These are phyloP conservation scores for Fusarium devonianum DNA, from an alignment of 2,329 filamentous ascomycete genomes.

Conservation along the genomic window DNA sequence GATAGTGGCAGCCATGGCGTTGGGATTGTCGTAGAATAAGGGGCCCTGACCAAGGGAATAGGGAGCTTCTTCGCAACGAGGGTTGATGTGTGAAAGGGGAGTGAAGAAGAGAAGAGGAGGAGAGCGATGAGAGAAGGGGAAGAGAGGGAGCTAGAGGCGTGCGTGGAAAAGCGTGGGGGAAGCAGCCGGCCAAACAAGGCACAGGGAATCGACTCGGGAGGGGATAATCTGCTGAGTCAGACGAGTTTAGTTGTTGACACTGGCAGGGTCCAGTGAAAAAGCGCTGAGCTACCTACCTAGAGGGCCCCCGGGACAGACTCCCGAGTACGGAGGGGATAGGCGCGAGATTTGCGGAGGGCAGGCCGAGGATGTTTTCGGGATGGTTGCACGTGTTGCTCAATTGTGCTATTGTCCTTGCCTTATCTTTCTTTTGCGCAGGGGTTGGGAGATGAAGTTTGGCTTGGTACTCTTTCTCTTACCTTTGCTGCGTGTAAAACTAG, in stretches of 20 bases:
- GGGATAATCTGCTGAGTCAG: conserved; percentile 29
- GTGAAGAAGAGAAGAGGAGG: conserved; percentile 13
- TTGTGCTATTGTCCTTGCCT: too few species aligned
- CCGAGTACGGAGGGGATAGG: conserved; percentile 23
- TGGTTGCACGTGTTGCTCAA: too few species aligned
- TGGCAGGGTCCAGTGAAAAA: conserved; percentile 7
- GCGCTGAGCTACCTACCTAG: conserved; percentile 8
- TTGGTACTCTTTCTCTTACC: too few species aligned
- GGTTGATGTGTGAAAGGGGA: conserved; percentile 27
- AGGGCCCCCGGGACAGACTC: conserved; percentile 12
- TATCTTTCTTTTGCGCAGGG: too few species aligned
- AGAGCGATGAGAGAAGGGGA: conserved; percentile 15
- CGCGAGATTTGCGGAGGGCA: conserved; percentile 19
- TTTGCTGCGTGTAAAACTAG: too few species aligned
- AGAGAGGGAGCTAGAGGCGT: conserved; percentile 36
- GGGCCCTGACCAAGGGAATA: conserved; percentile 99
- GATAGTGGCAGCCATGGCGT: conserved; percentile 70
- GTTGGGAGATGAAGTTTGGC: conserved; percentile 12
- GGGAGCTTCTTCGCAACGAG: conserved; percentile 80
- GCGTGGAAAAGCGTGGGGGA: conserved; percentile 28
- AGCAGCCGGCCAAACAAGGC: conserved; percentile 1
- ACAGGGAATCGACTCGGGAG: conserved; percentile 1
- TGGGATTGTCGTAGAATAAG: conserved; percentile 56
- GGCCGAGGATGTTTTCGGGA: too few species aligned
- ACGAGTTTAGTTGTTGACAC: conserved; percentile 17